Percentiles rank a stretch among this genome's conserved stretches.
phyloP scores from a whole-genome alignment of 78 protist species.

The Mastigamoeba balamuthi region DNA sequence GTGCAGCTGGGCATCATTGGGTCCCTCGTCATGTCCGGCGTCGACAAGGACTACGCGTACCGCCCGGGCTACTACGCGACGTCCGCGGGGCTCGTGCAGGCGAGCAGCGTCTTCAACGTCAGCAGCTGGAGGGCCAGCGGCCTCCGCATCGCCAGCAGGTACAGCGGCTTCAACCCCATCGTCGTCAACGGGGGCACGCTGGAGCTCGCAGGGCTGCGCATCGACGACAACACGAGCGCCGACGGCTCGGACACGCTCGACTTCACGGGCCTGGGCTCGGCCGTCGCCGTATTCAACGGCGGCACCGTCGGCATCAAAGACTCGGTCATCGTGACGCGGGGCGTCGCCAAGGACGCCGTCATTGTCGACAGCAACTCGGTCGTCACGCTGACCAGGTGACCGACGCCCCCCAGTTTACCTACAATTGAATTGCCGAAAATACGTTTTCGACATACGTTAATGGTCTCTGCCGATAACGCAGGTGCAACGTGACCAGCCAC shows the following conservation, averaged over 20 bases:
- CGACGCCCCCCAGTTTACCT: too few relatives aligned
- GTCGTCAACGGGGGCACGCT: not conserved
- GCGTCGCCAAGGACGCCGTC: not conserved
- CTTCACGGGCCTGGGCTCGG: not conserved
- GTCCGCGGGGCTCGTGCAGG: not conserved
- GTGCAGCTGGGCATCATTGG: not conserved
- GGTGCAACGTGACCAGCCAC: not conserved
- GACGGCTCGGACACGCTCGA: not conserved
- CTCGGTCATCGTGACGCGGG: not conserved
- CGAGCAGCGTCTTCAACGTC: not conserved
- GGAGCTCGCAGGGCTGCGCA: not conserved
- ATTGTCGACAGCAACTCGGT: not conserved
- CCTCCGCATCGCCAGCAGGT: not conserved
- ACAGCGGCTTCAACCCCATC: not conserved
- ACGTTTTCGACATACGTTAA: too few relatives aligned
- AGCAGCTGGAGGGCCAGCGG: not conserved
- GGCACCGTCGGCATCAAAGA: not conserved
- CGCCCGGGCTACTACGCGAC: not conserved
- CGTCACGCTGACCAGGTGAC: too few relatives aligned
- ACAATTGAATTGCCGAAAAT: too few relatives aligned
- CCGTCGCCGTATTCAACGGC: not conserved
- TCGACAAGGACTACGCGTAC: not conserved
- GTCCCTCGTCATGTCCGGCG: not conserved
- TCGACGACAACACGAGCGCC: not conserved
- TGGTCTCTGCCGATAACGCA: too few relatives aligned